A percentile compares a stretch with the other conserved stretches of the same genome.
Conservation (phyloP, 257 asterid genomes). For the Solanum commersonii region DNA sequence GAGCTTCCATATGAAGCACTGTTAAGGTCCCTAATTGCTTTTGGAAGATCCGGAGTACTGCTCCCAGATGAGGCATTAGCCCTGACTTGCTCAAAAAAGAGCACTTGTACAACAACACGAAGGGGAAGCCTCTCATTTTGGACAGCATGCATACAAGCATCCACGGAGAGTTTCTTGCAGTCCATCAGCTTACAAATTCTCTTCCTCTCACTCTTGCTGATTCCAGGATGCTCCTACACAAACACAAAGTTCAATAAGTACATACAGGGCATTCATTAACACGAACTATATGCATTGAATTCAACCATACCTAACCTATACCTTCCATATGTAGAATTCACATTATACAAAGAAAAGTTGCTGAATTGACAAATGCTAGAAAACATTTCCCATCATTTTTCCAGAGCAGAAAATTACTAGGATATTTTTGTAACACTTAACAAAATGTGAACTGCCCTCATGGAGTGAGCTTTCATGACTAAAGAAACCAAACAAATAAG, state of each 20-base stretch:
- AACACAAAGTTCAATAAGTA: neutral
- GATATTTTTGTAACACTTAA: neutral
- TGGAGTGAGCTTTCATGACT: neutral
- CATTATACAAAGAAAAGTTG: neutral
- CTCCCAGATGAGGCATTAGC: conserved; percentile 92
- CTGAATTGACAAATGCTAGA: neutral
- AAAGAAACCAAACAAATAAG: neutral
- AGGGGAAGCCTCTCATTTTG: conserved; percentile 89
- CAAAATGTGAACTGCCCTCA: neutral
- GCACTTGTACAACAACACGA: conserved; percentile 84
- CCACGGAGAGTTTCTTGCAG: conserved; percentile 90
- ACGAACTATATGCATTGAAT: neutral
- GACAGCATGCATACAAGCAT: conserved; percentile 90
- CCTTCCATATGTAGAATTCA: neutral
- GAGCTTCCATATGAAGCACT: conserved; percentile 66
- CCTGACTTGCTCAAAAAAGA: conserved; percentile 89
- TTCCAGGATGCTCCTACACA: conserved; percentile 69
- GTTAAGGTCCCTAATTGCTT: conserved; percentile 69
- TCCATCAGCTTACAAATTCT: conserved; percentile 68
- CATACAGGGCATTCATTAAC: neutral
- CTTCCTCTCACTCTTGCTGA: conserved; percentile 84
- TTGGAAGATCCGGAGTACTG: conserved; percentile 92
- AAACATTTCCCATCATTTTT: neutral
- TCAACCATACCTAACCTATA: neutral
- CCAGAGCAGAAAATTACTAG: neutral